Evolutionary conservation across 768 basidiomycete species (phyloP), one percentile per base, ranked within the genome.

Genomic region (Rubroboletus satanas): DNA sequence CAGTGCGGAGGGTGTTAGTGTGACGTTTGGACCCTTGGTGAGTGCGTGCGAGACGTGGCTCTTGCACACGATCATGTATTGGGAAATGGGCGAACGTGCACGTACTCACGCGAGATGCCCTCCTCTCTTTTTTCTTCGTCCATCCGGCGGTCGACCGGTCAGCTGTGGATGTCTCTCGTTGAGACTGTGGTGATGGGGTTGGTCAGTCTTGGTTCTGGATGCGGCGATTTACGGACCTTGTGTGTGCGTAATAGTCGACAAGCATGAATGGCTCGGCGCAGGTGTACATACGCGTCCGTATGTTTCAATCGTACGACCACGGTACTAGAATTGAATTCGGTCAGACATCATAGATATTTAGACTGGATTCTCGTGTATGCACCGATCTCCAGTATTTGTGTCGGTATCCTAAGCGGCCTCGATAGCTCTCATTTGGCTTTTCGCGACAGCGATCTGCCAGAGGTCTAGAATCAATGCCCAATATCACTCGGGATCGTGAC

Each of bases 401-500:
- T 18, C 12, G 1, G 29, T 33, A 32, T 47, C 37, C 52, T 31
- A 45, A 14, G 32, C 23, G 0, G 9, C 18, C 3, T 56, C 42
- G 23, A 21, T n/a, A 1, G 11, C 38, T 33, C 51, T 39, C 3
- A 3, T 45, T 46, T 45, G 29, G 26, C 35, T 23, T 26, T 58
- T 26, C 46, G 15, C 39, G 48, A 50, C 56, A 59, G 67, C 54
- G 3, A 3, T 10, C 33, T 51, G 35, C 67, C 67, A 69, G 32
- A 69, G 36, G 6, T 59, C 51, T 35, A 54, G 49, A 21, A 69
- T 54, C 15, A 60, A 65, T 5, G 37, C 28, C 67, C 67, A 69
- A 49, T 69, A 69, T 28, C 67, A 56, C 41, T 66, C 45, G n/a
- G 67, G 67, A 48, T 69, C 58, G n/a, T 43, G 5, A 10, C 67